Evolutionary conservation across 257 asterid genomes (phyloP), one percentile per base, ranked within the genome.

Genomic region (Nyctanthes arbortristis): DNA sequence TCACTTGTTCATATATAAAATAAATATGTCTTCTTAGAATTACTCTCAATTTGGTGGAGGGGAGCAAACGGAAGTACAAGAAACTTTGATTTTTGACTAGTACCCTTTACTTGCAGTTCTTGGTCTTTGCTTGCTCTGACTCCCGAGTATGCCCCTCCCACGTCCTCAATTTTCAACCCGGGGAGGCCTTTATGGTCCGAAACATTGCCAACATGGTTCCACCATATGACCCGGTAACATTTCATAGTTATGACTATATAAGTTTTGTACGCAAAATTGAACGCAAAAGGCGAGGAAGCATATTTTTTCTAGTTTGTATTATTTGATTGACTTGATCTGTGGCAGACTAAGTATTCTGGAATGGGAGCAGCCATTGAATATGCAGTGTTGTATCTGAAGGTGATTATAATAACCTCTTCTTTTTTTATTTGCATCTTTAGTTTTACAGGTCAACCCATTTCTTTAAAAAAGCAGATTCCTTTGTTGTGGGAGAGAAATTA

Each of bases 311-410:
- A n/a, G n/a, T n/a, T 43, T 0, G 54, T 43, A 5, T n/a, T 20
- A 20, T 52, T 52, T 52, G 30, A 2, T 49, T 52, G 59, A 52
- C 59, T 39, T 69, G 24, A 58, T 39, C 13, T 62, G 73, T 14
- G 69, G 79, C 88, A 92, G 96, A 80, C 71, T 25, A 92, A 86
- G 68, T 83, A 83, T 77, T 83, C 92, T 7, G 96, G 98, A 70
- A 75, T 74, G 37, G 98, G 98, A 67, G 98, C 98, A 54, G 93
- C 96, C 47, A 88, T 92, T 68, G 98, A 92, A 83, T 92, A 92
- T 81, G 98, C 98, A 34, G 91, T 92, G 5, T 18, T 80, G 64
- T 87, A 89, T 80, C 78, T 89, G 6, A 87, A 92, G 98, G 98
- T 89, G 61, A 63, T 20, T 60, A 30, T 32, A 35, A 16, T 55